Conservation (phyloP, 164 flowering plant genomes). For the Annona cherimola region DNA sequence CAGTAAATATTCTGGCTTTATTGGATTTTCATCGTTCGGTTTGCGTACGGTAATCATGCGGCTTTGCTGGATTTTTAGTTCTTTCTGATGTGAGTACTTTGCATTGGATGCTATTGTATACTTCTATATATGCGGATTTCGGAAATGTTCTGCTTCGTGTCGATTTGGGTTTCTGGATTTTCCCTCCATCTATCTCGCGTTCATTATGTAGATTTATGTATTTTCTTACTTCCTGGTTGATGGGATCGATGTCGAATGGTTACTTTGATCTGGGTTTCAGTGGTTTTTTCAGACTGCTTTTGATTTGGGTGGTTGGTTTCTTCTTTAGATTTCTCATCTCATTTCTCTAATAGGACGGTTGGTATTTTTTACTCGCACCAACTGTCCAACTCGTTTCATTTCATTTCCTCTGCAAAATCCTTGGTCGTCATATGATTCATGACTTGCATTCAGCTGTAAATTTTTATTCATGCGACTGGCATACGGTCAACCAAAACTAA, state of each 20-base stretch:
- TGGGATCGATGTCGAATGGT: not conserved
- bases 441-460: not conserved
- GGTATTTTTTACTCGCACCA: not conserved
- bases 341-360: not conserved
- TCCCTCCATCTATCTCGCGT: not conserved
- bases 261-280: not conserved
- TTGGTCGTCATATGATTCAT: not conserved
- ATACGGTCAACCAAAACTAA: not conserved
- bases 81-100: not conserved
- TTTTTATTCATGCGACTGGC: not conserved
- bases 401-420: not conserved
- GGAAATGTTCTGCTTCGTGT: not conserved
- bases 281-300: not conserved
- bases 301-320: not conserved
- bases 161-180: not conserved
- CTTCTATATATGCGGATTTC: not conserved
- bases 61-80: not conserved
- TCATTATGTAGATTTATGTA: not conserved
- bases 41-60: not conserved
- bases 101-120: not conserved
- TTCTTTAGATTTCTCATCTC: not conserved
- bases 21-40: not conserved
- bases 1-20: not conserved
- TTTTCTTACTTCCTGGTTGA: not conserved
- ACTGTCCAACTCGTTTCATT: too few relatives aligned